A percentile compares a stretch with the other conserved stretches of the same genome.
Evolutionary conservation across 1,139 yeast genomes (phyloP).

Genomic region (Taphrina betulina): DNA sequence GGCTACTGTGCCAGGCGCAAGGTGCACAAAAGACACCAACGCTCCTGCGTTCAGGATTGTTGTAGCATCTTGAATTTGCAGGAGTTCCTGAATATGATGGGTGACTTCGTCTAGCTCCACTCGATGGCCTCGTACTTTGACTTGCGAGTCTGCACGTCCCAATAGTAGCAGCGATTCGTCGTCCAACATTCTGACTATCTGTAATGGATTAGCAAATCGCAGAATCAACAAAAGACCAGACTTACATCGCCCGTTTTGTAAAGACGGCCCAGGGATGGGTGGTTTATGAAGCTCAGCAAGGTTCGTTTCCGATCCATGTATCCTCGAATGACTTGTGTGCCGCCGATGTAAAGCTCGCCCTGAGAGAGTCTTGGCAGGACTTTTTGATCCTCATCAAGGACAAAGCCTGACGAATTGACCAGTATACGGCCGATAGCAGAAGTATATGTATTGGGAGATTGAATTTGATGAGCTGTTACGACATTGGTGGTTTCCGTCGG

Average conservation of each 20-base stretch:
- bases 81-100: background rate
- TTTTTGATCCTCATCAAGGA: slow-evolving; percentile 32
- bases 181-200: slow-evolving; percentile 37
- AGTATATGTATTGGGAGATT: slow-evolving; percentile 11
- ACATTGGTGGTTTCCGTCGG: slow-evolving; percentile 39
- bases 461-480: slow-evolving; percentile 7
- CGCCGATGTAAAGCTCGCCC: slow-evolving; percentile 40
- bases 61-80: slow-evolving; percentile 32
- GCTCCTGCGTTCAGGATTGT: slow-evolving; percentile 25
- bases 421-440: slow-evolving; percentile 37
- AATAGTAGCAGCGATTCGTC: slow-evolving; percentile 38
- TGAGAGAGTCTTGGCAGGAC: slow-evolving; percentile 38
- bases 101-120: slow-evolving; percentile 40
- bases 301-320: slow-evolving; percentile 38
- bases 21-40: slow-evolving; percentile 3
- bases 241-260: slow-evolving; percentile 40
- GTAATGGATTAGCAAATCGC: too few species aligned
- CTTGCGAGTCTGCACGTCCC: slow-evolving; percentile 40
- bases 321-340: slow-evolving; percentile 38
- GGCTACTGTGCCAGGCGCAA: background rate
- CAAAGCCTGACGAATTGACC: slow-evolving; percentile 36
- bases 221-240: too few species aligned
- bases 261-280: slow-evolving; percentile 34
- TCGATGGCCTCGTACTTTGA: slow-evolving; percentile 40
- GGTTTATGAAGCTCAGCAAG: slow-evolving; percentile 32